These are phyloP conservation scores for Voacanga thouarsii DNA, from an alignment of 257 asterid species.

Conservation along the genomic window DNA sequence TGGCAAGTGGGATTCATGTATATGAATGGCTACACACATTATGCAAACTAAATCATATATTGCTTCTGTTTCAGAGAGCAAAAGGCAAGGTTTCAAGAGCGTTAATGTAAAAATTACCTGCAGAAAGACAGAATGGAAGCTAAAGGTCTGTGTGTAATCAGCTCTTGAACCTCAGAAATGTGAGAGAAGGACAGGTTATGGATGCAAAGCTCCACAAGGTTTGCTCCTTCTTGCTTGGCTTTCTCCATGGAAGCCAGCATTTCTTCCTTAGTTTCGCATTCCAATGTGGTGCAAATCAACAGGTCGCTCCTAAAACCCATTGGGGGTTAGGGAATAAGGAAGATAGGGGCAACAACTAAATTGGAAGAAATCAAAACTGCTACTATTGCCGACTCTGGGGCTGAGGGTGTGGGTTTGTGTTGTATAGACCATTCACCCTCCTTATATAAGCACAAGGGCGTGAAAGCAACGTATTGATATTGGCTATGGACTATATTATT, in stretches of 20 bases:
- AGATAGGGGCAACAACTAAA: neutral
- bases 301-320: slow-evolving; percentile 45
- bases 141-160: slow-evolving; percentile 32
- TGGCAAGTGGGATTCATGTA: too few species aligned
- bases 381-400: neutral
- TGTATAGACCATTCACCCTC: too few species aligned
- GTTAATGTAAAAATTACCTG: slow-evolving; percentile 27
- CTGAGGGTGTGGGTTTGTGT: neutral
- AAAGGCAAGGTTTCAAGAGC: neutral
- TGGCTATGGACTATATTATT: neutral
- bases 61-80: neutral
- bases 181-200: slow-evolving; percentile 43
- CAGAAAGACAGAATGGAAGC: slow-evolving; percentile 49
- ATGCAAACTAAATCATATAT: too few species aligned
- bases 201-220: slow-evolving; percentile 53
- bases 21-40: too few species aligned
- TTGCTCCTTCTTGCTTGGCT: slow-evolving; percentile 61
- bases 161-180: slow-evolving; percentile 35
- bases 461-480: neutral
- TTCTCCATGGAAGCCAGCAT: slow-evolving; percentile 35
- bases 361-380: neutral
- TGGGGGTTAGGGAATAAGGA: neutral
- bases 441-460: neutral
- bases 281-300: slow-evolving; percentile 39
- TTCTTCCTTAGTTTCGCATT: slow-evolving; percentile 46